Evolutionary conservation across 768 basidiomycete genomes (phyloP).

Genomic region (Agrocybe chaxingu): DNA sequence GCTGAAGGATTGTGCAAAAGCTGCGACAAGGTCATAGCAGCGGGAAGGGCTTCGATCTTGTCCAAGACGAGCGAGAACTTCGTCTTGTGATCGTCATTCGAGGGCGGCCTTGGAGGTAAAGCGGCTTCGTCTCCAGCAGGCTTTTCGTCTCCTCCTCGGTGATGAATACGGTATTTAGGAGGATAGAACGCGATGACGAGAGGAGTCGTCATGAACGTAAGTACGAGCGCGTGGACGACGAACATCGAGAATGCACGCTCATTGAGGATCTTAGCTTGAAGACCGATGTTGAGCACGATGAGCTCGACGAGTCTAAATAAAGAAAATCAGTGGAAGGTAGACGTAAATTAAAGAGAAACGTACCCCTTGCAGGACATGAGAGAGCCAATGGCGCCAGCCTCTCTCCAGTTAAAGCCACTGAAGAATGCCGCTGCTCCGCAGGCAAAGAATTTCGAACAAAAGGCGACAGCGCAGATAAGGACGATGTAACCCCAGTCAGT

Average conservation of each 20-base stretch:
- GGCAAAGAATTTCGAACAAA: constrained; percentile 74
- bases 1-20: constrained; percentile 41
- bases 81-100: constrained; percentile 44
- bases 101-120: constrained; percentile 11
- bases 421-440: constrained; percentile 58
- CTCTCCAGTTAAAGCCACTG: constrained; percentile 69
- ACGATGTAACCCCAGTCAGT: constrained; percentile 81
- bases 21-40: constrained; percentile 78
- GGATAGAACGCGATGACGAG: constrained; percentile 80
- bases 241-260: constrained; percentile 84
- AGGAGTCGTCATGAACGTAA: constrained; percentile 85
- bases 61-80: constrained; percentile 76
- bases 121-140: constrained; percentile 18
- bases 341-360: constrained; percentile 11
- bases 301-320: constrained; percentile 67
- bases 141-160: constrained; percentile 15
- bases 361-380: constrained; percentile 92
- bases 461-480: constrained; percentile 71
- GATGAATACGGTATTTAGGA: constrained; percentile 44
- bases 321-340: background rate
- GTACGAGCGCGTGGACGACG: constrained; percentile 71
- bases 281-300: constrained; percentile 88
- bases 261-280: constrained; percentile 61
- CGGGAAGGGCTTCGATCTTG: constrained; percentile 75
- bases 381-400: constrained; percentile 78